Evolutionary conservation across 257 asterid genomes (phyloP).

Genomic region (Avicennia marina): DNA sequence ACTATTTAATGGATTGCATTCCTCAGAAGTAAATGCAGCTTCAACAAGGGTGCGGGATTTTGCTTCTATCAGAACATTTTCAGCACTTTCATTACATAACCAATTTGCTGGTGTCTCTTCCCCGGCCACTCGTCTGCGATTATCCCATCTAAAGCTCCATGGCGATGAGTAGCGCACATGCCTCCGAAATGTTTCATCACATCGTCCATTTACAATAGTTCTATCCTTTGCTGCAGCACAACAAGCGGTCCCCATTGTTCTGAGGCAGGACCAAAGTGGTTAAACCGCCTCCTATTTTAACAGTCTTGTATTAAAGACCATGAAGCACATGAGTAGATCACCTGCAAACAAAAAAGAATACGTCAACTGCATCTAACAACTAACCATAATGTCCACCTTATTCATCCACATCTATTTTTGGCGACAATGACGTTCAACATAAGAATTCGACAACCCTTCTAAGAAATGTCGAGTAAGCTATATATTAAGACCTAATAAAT

Average conservation of each 20-base stretch:
- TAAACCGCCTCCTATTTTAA: slow-evolving; percentile 16
- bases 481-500: not conserved
- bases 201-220: slow-evolving; percentile 54
- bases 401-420: not conserved
- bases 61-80: slow-evolving; percentile 33
- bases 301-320: slow-evolving; percentile 5
- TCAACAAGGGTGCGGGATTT: slow-evolving; percentile 58
- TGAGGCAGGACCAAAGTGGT: no score
- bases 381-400: not conserved
- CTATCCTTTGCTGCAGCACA: slow-evolving; percentile 87
- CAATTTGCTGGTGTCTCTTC: slow-evolving; percentile 72
- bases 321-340: slow-evolving; percentile 1
- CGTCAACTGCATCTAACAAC: slow-evolving; percentile 5
- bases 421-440: not conserved
- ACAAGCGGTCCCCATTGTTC: slow-evolving; percentile 94
- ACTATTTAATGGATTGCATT: slow-evolving; percentile 75
- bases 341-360: slow-evolving; percentile 22
- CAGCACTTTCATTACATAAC: slow-evolving; percentile 42
- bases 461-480: not conserved
- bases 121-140: slow-evolving; percentile 81
- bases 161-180: slow-evolving; percentile 74
- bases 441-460: not conserved
- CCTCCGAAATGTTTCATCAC: slow-evolving; percentile 54
- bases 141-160: slow-evolving; percentile 97
- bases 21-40: slow-evolving; percentile 73